Base-by-base conservation (phyloP, 805 yeast genomes). In the Saturnispora dispora region DNA sequence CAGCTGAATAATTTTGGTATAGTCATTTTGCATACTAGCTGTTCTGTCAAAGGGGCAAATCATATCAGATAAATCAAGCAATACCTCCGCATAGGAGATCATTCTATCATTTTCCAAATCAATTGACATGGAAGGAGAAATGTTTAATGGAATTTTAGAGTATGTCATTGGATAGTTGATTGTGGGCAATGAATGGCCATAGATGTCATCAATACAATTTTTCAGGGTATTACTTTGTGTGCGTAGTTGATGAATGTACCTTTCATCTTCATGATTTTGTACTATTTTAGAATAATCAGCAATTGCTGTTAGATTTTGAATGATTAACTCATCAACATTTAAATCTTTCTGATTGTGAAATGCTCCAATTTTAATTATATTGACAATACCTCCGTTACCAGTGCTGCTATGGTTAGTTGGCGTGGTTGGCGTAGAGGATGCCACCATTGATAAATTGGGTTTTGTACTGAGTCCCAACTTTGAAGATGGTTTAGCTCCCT, bases 1-100 rank as follows among this genome's bases (percentile, higher is more conserved):
- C 18, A 67, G 33, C 40, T 62, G 66, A 15, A 67, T 48, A 27
- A 65, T 56, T 33, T 62, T 53, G 7, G 67, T 58, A 50, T 59
- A 64, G 47, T 59, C 58, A 15, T 32, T 33, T 15, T 27, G 25
- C 17, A 23, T n/a, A 43, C 10, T 53, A 45, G 8, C 47, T 17
- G 8, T 42, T 28, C 37, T 45, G 5, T 51, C 47, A 17, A 20
- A 46, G 13, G 32, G 32, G 17, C 37, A 20, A 18, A 60, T 18
- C 28, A 58, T 53, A 9, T 54, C 55, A 11, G 60, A 40, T 3
- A 63, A 40, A 43, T 63, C 63, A 22, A 66, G 27, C 3, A 57
- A 25, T 37, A 55, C 55, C 33, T 62, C 66, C 37, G 58, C 60
- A 41, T 58, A 65, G 1, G 69, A 55, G 22, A 63, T 62, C 58